These are phyloP conservation scores for Sanguinoderma infundibulare DNA, from an alignment of 1,284 basidiomycete genomes.

Conservation along the genomic window DNA sequence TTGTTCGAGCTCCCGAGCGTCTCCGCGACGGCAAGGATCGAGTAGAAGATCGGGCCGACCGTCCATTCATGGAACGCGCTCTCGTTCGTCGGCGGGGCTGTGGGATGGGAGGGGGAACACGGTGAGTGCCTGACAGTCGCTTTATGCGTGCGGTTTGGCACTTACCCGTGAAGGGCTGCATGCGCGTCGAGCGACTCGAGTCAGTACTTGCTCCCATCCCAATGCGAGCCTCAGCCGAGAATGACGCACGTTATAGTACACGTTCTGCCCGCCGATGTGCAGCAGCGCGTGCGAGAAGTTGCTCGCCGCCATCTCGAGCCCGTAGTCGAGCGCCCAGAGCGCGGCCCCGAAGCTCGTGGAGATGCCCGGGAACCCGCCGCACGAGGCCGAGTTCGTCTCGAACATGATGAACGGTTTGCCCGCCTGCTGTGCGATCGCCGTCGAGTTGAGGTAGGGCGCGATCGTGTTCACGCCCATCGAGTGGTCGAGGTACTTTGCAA, in stretches of 20 bases:
- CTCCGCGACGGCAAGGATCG: slow-evolving; percentile 71
- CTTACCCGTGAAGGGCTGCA: slow-evolving; percentile 49
- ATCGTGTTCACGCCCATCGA: slow-evolving; percentile 49
- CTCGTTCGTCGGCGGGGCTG: slow-evolving; percentile 65
- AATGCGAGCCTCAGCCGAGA: no score
- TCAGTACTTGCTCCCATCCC: neutral
- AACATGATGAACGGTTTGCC: slow-evolving; percentile 54
- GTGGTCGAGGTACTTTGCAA: slow-evolving; percentile 63
- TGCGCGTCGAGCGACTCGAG: neutral
- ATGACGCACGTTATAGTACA: slow-evolving; percentile 62
- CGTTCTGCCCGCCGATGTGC: slow-evolving; percentile 69
- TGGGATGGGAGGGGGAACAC: no score
- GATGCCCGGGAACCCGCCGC: slow-evolving; percentile 59
- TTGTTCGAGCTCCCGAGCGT: slow-evolving; percentile 62
- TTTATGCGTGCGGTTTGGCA: no score
- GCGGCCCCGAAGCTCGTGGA: slow-evolving; percentile 68
- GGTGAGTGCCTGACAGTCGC: no score
- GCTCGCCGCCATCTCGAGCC: slow-evolving; percentile 60
- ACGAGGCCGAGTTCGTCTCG: slow-evolving; percentile 61
- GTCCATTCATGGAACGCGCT: slow-evolving; percentile 64
- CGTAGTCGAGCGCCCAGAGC: slow-evolving; percentile 74
- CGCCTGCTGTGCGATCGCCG: slow-evolving; percentile 44
- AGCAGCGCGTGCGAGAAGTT: slow-evolving; percentile 63
- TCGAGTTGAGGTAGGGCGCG: slow-evolving; percentile 52
- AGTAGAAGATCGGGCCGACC: slow-evolving; percentile 71